phyloP scores from a whole-genome alignment of 441 rosid genomes.

The Metrosideros polymorpha region DNA sequence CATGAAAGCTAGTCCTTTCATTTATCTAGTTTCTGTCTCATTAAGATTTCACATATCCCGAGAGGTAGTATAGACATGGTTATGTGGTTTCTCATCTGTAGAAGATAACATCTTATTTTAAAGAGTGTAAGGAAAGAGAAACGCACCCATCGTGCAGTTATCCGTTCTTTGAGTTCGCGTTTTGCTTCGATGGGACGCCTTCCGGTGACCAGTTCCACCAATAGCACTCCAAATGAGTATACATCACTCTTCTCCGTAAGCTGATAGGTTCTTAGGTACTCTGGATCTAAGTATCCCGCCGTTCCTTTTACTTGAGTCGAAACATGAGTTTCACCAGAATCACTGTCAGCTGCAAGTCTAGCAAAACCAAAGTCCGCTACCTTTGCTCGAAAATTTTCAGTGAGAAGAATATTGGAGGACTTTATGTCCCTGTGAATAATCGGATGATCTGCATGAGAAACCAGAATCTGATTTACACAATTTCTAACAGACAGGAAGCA shows the following conservation, averaged over 20 bases:
- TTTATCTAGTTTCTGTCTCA: neutral
- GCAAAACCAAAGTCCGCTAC: conserved; percentile 94
- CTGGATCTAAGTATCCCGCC: conserved; percentile 91
- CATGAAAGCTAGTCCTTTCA: neutral
- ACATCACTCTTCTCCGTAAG: conserved; percentile 95
- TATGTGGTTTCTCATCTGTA: neutral
- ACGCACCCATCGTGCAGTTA: conserved; percentile 75
- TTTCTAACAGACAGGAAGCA: neutral
- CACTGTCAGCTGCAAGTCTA: conserved; percentile 62
- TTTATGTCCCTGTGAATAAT: conserved; percentile 92
- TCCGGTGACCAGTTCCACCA: conserved; percentile 71
- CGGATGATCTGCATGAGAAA: conserved; percentile 61
- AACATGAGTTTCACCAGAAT: conserved; percentile 85
- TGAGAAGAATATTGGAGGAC: conserved; percentile 88
- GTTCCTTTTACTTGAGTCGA: conserved; percentile 99
- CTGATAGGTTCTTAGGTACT: conserved; percentile 79
- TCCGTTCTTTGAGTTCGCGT: conserved; percentile 59
- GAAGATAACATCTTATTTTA: neutral
- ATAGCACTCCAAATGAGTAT: conserved; percentile 87
- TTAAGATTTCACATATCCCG: neutral
- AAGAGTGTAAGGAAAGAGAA: neutral
- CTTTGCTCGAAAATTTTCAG: conserved; percentile 80
- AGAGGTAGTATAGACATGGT: neutral
- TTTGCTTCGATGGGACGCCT: conserved; percentile 86
- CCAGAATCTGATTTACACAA: conserved; percentile 2